A percentile compares a stretch with the other conserved stretches of the same genome.
Conservation (phyloP, 2,329 filamentous ascomycete species). For the Ascochyta clinopodiicola region DNA sequence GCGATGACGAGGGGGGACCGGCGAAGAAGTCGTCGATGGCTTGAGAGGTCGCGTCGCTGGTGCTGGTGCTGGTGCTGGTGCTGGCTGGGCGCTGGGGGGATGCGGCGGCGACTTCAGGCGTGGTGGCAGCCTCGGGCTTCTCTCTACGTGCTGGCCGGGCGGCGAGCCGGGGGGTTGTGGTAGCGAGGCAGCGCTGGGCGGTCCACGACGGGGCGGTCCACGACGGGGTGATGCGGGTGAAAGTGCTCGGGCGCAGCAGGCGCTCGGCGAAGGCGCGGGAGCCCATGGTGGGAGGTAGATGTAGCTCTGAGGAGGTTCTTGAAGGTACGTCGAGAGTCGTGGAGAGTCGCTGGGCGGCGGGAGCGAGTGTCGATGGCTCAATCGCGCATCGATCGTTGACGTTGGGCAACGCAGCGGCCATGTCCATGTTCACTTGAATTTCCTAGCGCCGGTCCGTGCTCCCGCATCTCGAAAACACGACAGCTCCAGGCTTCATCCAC, state of each 20-base stretch:
- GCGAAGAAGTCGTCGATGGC: constrained; percentile 37
- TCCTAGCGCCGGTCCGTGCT: constrained; percentile 29
- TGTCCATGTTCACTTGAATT: constrained; percentile 19
- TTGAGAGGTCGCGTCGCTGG: constrained; percentile 18
- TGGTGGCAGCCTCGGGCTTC: neutral
- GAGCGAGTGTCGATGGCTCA: no score
- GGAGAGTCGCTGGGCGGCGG: no score
- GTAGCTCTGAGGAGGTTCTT: no score
- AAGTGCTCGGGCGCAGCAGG: constrained; percentile 39
- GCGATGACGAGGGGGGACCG: constrained; percentile 2
- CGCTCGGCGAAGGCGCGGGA: constrained; percentile 42
- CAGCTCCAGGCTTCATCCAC: no score
- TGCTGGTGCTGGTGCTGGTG: constrained; percentile 5
- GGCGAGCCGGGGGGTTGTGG: constrained; percentile 8
- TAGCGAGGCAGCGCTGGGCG: constrained; percentile 20
- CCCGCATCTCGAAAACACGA: neutral
- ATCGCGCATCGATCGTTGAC: neutral
- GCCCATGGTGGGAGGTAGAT: constrained; percentile 27
- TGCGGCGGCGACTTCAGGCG: neutral
- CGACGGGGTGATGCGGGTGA: constrained; percentile 27
- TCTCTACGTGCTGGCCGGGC: constrained; percentile 20
- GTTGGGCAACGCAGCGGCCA: no score
- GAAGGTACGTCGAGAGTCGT: no score
- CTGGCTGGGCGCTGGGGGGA: constrained; percentile 9
- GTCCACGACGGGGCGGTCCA: constrained; percentile 28